Conservation (phyloP, 345 rosid species). For the Barbarea vulgaris region DNA sequence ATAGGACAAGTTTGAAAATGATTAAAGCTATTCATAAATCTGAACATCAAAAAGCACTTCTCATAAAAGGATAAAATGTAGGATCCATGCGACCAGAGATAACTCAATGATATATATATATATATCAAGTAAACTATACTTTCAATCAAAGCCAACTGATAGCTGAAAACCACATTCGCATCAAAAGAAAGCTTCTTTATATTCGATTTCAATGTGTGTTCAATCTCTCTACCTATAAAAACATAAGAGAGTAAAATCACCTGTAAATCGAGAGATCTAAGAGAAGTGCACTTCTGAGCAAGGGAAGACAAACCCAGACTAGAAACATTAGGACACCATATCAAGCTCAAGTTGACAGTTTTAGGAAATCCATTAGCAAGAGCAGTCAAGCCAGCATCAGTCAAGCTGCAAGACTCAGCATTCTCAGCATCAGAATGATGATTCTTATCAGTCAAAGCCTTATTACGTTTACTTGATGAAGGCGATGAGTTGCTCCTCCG, state of each 20-base stretch:
- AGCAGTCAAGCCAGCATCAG: constrained; percentile 69
- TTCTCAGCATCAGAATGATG: constrained; percentile 41
- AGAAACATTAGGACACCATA: constrained; percentile 84
- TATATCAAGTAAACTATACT: not conserved
- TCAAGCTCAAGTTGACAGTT: constrained; percentile 75
- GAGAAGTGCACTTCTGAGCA: constrained; percentile 59
- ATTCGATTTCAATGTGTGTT: too few relatives aligned
- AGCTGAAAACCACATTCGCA: not conserved
- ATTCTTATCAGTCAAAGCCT: constrained; percentile 35
- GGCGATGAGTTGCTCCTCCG: constrained; percentile 28
- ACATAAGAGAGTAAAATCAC: constrained; percentile 35
- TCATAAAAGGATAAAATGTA: not conserved
- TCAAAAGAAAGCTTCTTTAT: not conserved
- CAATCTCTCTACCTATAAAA: not conserved
- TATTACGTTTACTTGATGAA: constrained; percentile 43
- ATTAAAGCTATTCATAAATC: not conserved
- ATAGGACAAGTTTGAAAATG: not conserved
- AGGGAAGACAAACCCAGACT: constrained; percentile 66
- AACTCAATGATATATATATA: not conserved
- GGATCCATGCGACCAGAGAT: not conserved
- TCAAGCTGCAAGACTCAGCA: constrained; percentile 52
- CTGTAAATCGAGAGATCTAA: constrained; percentile 85
- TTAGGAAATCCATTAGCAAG: constrained; percentile 69
- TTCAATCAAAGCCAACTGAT: not conserved
- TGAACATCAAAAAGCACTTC: not conserved